Conservation (phyloP, 23 red algal genomes). For the Gracilaria domingensis region DNA sequence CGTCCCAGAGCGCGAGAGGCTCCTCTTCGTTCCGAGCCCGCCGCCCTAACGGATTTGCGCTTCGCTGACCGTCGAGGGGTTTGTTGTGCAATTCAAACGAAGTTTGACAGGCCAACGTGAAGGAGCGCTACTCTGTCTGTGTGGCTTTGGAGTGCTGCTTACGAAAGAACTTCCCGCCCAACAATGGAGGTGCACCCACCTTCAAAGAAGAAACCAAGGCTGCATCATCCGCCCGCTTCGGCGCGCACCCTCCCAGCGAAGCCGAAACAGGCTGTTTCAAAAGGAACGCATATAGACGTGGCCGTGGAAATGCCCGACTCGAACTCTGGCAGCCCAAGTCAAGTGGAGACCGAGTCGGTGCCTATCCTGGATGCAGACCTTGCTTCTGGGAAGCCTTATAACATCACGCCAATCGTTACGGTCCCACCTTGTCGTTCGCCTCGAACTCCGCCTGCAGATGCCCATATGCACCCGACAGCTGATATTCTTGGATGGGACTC, state of each 20-base stretch:
- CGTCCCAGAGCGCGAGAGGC: background rate
- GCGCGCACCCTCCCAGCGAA: background rate
- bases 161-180: background rate
- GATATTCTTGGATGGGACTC: constrained; percentile 97
- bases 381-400: constrained; percentile 59
- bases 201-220: constrained; percentile 20
- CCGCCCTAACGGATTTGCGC: background rate
- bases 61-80: background rate
- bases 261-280: background rate
- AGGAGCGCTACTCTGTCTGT: background rate
- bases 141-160: no score
- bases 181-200: constrained; percentile 9
- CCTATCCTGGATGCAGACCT: constrained; percentile 59
- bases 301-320: constrained; percentile 16
- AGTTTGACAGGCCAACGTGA: background rate
- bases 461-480: constrained; percentile 71
- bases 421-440: constrained; percentile 68
- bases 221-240: background rate
- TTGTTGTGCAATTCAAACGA: background rate
- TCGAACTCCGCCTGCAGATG: constrained; percentile 57
- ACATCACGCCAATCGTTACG: constrained; percentile 65
- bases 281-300: background rate
- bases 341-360: constrained; percentile 40
- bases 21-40: background rate
- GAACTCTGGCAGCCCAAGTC: constrained; percentile 32